phyloP scores from a whole-genome alignment of 2,329 filamentous ascomycete genomes.

The Coniochaeta sp. region DNA sequence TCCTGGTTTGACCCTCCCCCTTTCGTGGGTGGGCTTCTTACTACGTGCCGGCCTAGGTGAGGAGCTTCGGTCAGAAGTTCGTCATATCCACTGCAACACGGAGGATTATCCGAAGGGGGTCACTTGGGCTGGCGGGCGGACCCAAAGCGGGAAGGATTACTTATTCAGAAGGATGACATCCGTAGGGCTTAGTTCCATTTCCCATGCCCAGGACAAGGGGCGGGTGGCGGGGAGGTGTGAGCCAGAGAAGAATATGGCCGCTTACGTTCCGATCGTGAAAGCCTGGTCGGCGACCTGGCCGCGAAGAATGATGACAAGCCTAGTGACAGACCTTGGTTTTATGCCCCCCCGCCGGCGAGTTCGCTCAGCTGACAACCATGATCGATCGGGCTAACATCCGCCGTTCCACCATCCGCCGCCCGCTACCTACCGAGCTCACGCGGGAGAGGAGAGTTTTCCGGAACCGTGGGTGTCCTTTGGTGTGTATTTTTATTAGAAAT shows the following conservation, averaged over 20 bases:
- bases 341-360: not conserved
- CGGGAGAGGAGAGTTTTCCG: not conserved
- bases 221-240: not conserved
- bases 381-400: not conserved
- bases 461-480: not conserved
- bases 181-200: not conserved
- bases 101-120: not conserved
- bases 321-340: not conserved
- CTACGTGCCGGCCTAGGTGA: not conserved
- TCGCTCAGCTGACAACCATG: not conserved
- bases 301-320: not conserved
- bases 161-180: not conserved
- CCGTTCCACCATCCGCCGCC: too few relatives aligned
- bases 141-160: not conserved
- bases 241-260: not conserved
- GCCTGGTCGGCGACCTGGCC: not conserved
- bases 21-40: not conserved
- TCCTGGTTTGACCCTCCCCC: not conserved
- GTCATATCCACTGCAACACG: not conserved
- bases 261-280: not conserved
- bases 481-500: not conserved
- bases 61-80: not conserved
- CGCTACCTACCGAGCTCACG: not conserved
- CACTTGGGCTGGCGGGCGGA: not conserved
- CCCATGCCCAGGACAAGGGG: not conserved